Base-by-base conservation (phyloP, 2,329 filamentous ascomycete genomes). In the Chrysosporium keratinophilum region DNA sequence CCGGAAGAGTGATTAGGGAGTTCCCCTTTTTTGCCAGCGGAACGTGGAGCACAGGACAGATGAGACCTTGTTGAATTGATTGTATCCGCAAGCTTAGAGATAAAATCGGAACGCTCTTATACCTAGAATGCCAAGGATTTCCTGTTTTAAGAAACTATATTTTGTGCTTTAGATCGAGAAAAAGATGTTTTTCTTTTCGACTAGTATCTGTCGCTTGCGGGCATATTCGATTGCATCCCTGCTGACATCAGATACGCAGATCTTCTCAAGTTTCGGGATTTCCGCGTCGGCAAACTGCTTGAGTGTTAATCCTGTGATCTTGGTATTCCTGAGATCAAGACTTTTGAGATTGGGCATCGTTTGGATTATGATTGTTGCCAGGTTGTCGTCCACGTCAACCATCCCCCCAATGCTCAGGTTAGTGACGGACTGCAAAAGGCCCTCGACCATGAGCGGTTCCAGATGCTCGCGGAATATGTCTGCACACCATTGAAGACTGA, bases 251-350 rank as follows among this genome's bases (percentile, higher is more conserved):
- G 48, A 34, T 23, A 52, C 34, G 12, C 41, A 12, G 17, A 57
- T 23, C n/a, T 44, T 60, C 12, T 62, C 51, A 17, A 63, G 50
- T 28, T 54, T 56, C 39, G 57, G 53, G 5, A 48, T 57, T 12
- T 54, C 50, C 2, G 50, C 39, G 31, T 58, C 54, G 7, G 64
- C 65, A 19, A 71, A 55, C n/a, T 52, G 59, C 33, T 67, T 69
- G 37, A 72, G 59, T 1, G 65, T 60, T 14, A 61, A 56, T 0
- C 69, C 69, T 4, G 67, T 70, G 5, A 72, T 63, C 11, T 51
- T 56, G 1, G 67, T 71, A 37, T 59, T 59, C 0, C 67, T 67
- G 7, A 72, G 20, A 57, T 71, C 56, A 4, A 73, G 60, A 1
- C 62, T 54, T 46, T 64, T 67, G 14, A 73, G 48, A 1, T 64